Conservation (phyloP, 208 protist species). For the Leishmania mexicana region DNA sequence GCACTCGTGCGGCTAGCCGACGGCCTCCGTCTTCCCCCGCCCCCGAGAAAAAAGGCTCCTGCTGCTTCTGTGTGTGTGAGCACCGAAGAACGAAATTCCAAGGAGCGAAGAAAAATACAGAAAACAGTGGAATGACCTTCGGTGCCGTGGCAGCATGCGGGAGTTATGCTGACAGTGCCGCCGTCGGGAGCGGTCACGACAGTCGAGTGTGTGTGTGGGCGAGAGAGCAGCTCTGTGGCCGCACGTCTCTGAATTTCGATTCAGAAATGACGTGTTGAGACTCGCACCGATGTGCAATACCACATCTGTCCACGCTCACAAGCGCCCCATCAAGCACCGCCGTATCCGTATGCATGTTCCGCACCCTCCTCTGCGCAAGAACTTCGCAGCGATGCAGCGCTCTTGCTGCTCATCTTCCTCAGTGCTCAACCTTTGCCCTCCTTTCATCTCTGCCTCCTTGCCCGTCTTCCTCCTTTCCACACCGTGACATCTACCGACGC, state of each 20-base stretch:
- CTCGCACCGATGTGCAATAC: neutral
- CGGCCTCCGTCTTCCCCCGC: neutral
- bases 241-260: neutral
- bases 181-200: neutral
- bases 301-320: neutral
- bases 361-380: neutral
- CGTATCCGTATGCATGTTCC: neutral
- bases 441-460: neutral
- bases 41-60: neutral
- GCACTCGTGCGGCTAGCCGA: neutral
- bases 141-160: neutral
- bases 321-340: neutral
- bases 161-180: neutral
- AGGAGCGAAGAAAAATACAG: neutral
- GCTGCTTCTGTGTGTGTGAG: neutral
- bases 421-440: neutral
- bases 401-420: neutral
- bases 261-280: neutral
- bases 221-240: too few species aligned
- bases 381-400: neutral
- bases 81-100: neutral
- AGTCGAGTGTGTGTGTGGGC: neutral
- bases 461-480: neutral
- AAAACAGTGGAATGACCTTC: neutral
- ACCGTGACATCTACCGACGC: neutral